phyloP scores from a whole-genome alignment of 768 basidiomycete genomes.

The Fomitopsis serialis region DNA sequence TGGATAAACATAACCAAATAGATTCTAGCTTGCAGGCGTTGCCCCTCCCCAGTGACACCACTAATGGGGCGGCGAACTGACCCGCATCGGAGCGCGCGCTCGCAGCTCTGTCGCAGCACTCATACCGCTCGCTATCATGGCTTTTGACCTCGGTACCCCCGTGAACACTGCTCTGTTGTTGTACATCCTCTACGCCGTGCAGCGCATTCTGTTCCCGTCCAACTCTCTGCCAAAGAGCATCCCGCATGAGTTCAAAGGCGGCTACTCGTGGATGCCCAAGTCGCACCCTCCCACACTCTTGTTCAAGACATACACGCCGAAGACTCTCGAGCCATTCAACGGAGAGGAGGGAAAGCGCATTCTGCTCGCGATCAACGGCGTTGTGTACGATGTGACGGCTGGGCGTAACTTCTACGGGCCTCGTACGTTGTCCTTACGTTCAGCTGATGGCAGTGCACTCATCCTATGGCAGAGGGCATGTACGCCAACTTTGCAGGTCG shows the following conservation, averaged over 20 bases:
- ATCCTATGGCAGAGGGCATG: slow-evolving; percentile 65
- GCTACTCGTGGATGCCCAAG: slow-evolving; percentile 92
- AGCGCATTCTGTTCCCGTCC: slow-evolving; percentile 71
- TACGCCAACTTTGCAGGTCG: slow-evolving; percentile 97
- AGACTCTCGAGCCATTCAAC: slow-evolving; percentile 62
- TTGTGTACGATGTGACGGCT: slow-evolving; percentile 89
- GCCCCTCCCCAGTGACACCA: too few species aligned
- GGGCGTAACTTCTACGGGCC: slow-evolving; percentile 95
- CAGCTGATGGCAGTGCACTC: neutral
- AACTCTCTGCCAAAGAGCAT: slow-evolving; percentile 40
- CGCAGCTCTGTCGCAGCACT: neutral
- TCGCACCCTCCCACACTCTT: slow-evolving; percentile 73
- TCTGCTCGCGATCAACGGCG: slow-evolving; percentile 79
- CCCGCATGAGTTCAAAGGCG: slow-evolving; percentile 69
- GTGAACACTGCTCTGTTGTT: slow-evolving; percentile 74
- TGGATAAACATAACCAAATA: too few species aligned
- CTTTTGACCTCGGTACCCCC: slow-evolving; percentile 57
- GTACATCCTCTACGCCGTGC: slow-evolving; percentile 74
- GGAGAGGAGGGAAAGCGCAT: slow-evolving; percentile 67
- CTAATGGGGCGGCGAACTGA: too few species aligned
- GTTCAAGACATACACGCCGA: slow-evolving; percentile 75
- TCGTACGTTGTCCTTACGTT: slow-evolving; percentile 42
- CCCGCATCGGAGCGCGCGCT: neutral
- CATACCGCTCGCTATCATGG: slow-evolving; percentile 15
- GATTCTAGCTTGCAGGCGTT: too few species aligned